Conservation (phyloP, 208 protist genomes). For the Trypanosoma melophagium region DNA sequence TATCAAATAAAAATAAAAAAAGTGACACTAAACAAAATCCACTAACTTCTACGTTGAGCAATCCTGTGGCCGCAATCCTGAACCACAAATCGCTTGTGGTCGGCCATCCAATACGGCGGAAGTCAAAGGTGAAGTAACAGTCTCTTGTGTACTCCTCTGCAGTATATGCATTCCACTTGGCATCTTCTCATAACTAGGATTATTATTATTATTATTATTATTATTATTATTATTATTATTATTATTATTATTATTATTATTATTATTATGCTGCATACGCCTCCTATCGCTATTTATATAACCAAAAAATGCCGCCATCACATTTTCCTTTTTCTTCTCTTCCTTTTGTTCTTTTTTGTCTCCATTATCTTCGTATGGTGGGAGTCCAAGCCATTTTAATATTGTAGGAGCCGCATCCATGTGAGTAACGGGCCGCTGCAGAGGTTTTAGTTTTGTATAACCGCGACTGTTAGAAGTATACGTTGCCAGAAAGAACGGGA, state of each 20-base stretch:
- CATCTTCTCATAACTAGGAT: too few relatives aligned
- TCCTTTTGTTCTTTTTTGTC: conserved; percentile 10
- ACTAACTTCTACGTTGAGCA: too few relatives aligned
- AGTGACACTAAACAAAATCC: too few relatives aligned
- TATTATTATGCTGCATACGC: not conserved
- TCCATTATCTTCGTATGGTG: conserved; percentile 43
- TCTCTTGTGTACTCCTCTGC: too few relatives aligned
- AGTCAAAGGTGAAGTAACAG: not conserved
- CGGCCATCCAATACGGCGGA: not conserved
- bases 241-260: not conserved
- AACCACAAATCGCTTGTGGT: not conserved
- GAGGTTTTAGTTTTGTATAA: conserved; percentile 37
- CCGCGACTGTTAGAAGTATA: conserved; percentile 50
- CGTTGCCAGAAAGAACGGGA: conserved; percentile 66
- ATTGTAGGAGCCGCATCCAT: conserved; percentile 74
- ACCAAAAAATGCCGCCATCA: not conserved
- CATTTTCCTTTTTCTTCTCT: conserved; percentile 9
- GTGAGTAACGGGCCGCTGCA: conserved; percentile 49
- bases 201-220: too few relatives aligned
- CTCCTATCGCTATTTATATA: not conserved
- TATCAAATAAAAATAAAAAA: too few relatives aligned
- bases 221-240: too few relatives aligned
- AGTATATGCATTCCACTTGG: too few relatives aligned
- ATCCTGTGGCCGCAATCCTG: not conserved
- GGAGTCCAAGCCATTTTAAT: conserved; percentile 69